Evolutionary conservation across 2,329 filamentous ascomycete genomes (phyloP).

Genomic region (Epichloe baconii): DNA sequence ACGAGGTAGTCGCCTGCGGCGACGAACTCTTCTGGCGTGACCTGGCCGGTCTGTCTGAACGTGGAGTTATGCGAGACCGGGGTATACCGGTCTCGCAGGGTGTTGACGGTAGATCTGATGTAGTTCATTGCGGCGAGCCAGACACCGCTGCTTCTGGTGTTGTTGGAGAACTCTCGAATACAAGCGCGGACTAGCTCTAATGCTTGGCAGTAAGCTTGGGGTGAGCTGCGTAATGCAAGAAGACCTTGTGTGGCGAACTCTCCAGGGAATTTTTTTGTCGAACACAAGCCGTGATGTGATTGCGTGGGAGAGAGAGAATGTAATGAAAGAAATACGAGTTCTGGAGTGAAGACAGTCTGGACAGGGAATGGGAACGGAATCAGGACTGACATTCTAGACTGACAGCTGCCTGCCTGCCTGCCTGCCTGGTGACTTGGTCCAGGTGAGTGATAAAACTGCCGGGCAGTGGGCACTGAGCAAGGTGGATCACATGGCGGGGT

Average conservation of each 20-base stretch:
- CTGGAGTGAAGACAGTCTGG: neutral
- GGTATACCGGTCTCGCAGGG: constrained; percentile 80
- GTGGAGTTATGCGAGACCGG: constrained; percentile 83
- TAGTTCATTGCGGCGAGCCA: constrained; percentile 55
- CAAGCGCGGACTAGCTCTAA: too few species aligned
- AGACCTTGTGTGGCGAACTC: too few species aligned
- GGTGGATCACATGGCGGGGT: constrained; percentile 18
- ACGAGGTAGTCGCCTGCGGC: constrained; percentile 93
- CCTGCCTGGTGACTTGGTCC: constrained; percentile 9
- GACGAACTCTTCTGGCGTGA: constrained; percentile 94
- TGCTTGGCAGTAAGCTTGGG: too few species aligned
- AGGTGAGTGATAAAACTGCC: neutral
- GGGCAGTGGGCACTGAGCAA: neutral
- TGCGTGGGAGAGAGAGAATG: neutral
- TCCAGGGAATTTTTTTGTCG: too few species aligned
- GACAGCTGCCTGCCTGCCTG: constrained; percentile 6
- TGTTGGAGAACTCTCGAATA: too few species aligned
- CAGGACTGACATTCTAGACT: neutral
- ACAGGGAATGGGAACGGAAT: neutral
- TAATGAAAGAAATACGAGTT: neutral
- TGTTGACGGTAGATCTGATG: constrained; percentile 85
- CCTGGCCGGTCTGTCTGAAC: constrained; percentile 86
- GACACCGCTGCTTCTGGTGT: constrained; percentile 8
- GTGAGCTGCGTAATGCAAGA: too few species aligned
- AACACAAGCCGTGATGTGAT: too few species aligned